Base-by-base conservation (phyloP, 495 filamentous ascomycete species). In the Hypoxylon crocopeplum region DNA sequence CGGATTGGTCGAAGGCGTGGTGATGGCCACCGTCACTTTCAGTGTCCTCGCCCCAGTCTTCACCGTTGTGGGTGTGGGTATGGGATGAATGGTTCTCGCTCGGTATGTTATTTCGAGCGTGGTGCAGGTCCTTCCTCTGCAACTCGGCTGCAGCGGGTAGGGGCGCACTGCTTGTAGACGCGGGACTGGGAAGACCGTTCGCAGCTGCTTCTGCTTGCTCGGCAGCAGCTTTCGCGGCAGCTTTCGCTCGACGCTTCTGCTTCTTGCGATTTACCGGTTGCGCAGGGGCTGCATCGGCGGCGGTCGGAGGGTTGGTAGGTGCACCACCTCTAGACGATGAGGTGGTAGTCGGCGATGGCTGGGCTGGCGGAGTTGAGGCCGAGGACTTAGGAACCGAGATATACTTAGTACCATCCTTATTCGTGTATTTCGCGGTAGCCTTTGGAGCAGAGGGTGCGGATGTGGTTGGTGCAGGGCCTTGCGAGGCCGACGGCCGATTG, bases 181-280 rank as follows among this genome's bases (percentile, higher is more conserved):
- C 64, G 24, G 73, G 66, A 48, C 71, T 75, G n/a, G 73, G 66
- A n/a, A 72, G 54, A 1, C 75, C 75, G 42, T 79, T 79, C n/a
- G 66, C 40, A 15, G 69, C 38, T n/a, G 66, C 66, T 15, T 45
- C 55, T 29, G 44, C 68, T 39, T 64, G 66, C 33, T 77, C 76
- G n/a, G 75, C 84, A 46, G 85, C 86, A 27, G 85, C 88, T 52
- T 87, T 82, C 13, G 88, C 84, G 33, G 89, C 89, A 40, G 88
- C 89, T 72, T 93, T 93, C 52, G 86, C 80, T 58, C 89, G 85
- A 24, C 89, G 84, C 74, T 96, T 96, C 71, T 93, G 89, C 73
- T 97, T 97, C 76, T 97, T 97, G 68, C 89, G 85, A 74, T 97
- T 97, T 34, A 93, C 88, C 3, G 72, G 61, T 42, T 80, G 71